Base-by-base conservation (phyloP, 495 filamentous ascomycete species). In the Aspergillus sparsus region DNA sequence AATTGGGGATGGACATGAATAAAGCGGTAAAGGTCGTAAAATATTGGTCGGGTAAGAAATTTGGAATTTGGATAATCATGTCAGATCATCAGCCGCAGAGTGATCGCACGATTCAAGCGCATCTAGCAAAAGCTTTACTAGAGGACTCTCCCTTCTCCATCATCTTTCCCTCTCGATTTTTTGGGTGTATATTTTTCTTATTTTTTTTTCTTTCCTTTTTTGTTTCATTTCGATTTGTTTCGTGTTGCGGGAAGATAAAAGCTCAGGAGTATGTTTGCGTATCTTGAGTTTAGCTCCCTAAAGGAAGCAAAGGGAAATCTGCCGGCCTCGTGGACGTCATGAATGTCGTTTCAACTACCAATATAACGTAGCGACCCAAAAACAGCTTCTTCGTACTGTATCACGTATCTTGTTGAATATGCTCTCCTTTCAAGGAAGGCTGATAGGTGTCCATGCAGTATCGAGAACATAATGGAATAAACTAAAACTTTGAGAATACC, bases 381-480 rank as follows among this genome's bases (percentile, higher is more conserved):
- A 49, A 31, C 34, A 34, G 49, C 34, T 51, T 15, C 32, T 51
- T 31, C 21, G 27, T 51, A 21, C 10, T 47, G 44, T 31, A 18
- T 39, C 39, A 46, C 1, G 46, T 36, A 51, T 60, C 42, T 46
- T 52, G 39, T 33, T 45, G 50, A 36, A 53, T 52, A 35, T 60
- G 34, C 27, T 21, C 55, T 33, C 35, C 47, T 35, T 13, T 31
- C 32, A 37, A 46, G 39, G 32, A 35, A 13, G 39, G 49, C 53
- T 8, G 8, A 41, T 37, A 46, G 37, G 15, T 35, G 33, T 21
- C 37, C 37, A 41, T 41, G 21, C 27, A 52, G 47, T 18, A 9
- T 47, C 15, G 44, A 46, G 27, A 35, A 45, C 21, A 15, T 49
- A 59, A 53, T 21, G 16, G 12, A 21, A 53, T 33, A 33, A 59